These are phyloP conservation scores for Fennellomyces sp. DNA, from an alignment of 371 early-diverging fungal genomes.

Conservation along the genomic window DNA sequence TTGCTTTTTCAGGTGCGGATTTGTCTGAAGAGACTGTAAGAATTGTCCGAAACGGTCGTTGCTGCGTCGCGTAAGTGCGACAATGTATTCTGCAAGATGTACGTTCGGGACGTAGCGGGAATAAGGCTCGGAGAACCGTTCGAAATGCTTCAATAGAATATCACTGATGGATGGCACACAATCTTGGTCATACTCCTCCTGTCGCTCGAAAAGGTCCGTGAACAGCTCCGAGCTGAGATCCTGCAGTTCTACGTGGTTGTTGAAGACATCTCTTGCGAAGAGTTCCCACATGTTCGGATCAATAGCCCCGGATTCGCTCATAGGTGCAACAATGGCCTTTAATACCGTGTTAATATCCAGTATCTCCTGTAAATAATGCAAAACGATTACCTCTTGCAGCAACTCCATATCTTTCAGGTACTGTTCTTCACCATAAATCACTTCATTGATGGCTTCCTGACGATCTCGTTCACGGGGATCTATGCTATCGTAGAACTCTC, in stretches of 20 bases:
- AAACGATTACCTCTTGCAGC: constrained; percentile 16
- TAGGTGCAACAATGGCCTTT: constrained; percentile 16
- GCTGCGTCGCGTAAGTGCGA: constrained; percentile 54
- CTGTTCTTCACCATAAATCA: constrained; percentile 83
- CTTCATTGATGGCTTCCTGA: constrained; percentile 88
- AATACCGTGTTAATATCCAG: neutral
- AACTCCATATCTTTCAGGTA: constrained; percentile 70
- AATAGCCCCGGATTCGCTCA: constrained; percentile 32
- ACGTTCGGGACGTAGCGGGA: constrained; percentile 83
- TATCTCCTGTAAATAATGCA: no score
- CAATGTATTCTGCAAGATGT: constrained; percentile 70
- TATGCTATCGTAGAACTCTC: constrained; percentile 66
- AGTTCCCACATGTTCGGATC: constrained; percentile 48
- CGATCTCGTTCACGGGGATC: constrained; percentile 77
- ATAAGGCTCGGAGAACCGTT: constrained; percentile 68
- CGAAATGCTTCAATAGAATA: constrained; percentile 69
- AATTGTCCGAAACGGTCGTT: constrained; percentile 52
- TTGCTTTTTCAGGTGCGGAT: constrained; percentile 25
- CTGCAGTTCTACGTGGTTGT: constrained; percentile 72
- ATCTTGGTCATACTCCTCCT: constrained; percentile 55
- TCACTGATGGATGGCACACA: constrained; percentile 81
- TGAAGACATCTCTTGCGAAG: constrained; percentile 79
- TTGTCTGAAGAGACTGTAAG: neutral
- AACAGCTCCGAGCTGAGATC: constrained; percentile 67
- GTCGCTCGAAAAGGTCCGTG: constrained; percentile 55